Percentiles rank a stretch among this genome's conserved stretches.
These are phyloP conservation scores for Coemansia sp. DNA, from an alignment of 192 early-diverging fungal genomes.

Conservation along the genomic window DNA sequence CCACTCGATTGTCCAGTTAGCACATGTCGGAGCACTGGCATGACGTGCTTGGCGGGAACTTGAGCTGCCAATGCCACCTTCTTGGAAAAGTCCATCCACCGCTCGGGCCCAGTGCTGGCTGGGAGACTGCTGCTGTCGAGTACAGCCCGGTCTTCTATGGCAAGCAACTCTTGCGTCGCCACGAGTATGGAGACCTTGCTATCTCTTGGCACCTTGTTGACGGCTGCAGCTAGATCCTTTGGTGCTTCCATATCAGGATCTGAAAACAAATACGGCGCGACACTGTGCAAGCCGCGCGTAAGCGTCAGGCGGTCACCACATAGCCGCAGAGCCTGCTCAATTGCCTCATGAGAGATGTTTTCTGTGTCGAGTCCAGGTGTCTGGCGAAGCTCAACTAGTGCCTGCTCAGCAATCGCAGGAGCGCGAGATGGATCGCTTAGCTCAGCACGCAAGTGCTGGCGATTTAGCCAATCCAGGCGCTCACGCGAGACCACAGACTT, in stretches of 20 bases:
- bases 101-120: neutral
- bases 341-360: neutral
- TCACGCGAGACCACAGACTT: constrained; percentile 49
- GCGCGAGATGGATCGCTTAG: constrained; percentile 16
- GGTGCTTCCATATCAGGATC: constrained; percentile 21
- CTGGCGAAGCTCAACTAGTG: constrained; percentile 7
- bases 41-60: constrained; percentile 50
- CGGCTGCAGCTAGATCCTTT: neutral
- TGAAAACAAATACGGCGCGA: constrained; percentile 36
- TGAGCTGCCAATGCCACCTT: constrained; percentile 43
- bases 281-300: constrained; percentile 21
- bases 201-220: constrained; percentile 16
- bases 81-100: constrained; percentile 31
- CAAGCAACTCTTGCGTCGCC: neutral
- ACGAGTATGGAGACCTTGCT: constrained; percentile 21
- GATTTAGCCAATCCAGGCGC: constrained; percentile 47
- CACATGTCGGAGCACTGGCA: constrained; percentile 66
- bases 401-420: constrained; percentile 8
- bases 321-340: constrained; percentile 28
- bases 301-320: constrained; percentile 34
- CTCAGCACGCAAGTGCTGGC: constrained; percentile 37
- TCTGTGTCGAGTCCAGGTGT: neutral
- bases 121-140: neutral
- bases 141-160: neutral
- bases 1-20: constrained; percentile 58